phyloP scores from a whole-genome alignment of 495 filamentous ascomycete genomes.

The Hypoxylon lienhwacheense region DNA sequence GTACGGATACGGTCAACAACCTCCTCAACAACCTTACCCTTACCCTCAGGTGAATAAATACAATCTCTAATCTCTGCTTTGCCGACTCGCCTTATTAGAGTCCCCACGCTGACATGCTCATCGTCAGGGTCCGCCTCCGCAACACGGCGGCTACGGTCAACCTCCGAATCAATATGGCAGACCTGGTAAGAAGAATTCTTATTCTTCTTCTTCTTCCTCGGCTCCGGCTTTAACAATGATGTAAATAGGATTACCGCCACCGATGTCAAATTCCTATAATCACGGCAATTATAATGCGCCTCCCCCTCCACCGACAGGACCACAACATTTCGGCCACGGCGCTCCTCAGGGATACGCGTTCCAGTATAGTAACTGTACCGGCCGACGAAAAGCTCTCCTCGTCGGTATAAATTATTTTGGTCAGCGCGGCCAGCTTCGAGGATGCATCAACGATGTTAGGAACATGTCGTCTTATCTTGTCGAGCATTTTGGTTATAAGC shows the following conservation, averaged over 20 bases:
- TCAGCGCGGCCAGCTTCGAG: constrained; percentile 86
- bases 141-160: constrained; percentile 45
- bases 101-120: constrained; percentile 21
- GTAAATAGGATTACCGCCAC: constrained; percentile 48
- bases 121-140: constrained; percentile 46
- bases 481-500: constrained; percentile 86
- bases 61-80: constrained; percentile 35
- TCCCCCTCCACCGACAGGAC: constrained; percentile 59
- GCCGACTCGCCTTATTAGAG: constrained; percentile 4
- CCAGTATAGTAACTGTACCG: constrained; percentile 90
- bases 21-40: constrained; percentile 43
- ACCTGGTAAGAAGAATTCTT: constrained; percentile 41
- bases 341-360: constrained; percentile 79
- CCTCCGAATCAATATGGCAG: constrained; percentile 46
- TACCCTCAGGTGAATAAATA: constrained; percentile 37
- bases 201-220: neutral
- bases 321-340: constrained; percentile 73
- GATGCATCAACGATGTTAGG: constrained; percentile 98
- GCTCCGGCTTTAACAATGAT: constrained; percentile 1
- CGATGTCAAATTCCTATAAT: constrained; percentile 55
- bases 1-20: constrained; percentile 53
- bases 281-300: constrained; percentile 58
- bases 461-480: constrained; percentile 95
- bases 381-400: constrained; percentile 85
- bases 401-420: constrained; percentile 99